Percentiles rank a stretch among this genome's conserved stretches.
phyloP scores from a whole-genome alignment of 129 eudicot species.

The Silybum marianum region DNA sequence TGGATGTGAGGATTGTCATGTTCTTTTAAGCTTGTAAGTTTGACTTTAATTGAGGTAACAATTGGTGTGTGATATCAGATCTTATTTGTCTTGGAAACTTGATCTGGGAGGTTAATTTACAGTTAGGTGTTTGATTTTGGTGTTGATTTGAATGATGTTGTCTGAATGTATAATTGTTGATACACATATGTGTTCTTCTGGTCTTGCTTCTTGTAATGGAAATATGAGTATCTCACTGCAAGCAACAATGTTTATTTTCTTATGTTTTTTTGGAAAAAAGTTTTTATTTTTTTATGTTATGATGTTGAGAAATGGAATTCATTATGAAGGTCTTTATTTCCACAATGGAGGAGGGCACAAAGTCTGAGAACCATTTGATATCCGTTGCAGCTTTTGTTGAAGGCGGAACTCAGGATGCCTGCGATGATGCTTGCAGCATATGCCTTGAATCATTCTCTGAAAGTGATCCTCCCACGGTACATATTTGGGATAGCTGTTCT shows the following conservation, averaged over 20 bases:
- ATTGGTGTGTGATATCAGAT: slow-evolving; percentile 15
- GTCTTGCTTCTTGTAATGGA: background rate
- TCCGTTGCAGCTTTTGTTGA: slow-evolving; percentile 96
- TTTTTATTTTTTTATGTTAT: background rate
- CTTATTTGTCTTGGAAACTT: slow-evolving; percentile 4
- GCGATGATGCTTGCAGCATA: slow-evolving; percentile 94
- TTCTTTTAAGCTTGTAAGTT: background rate
- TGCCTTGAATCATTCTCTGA: slow-evolving; percentile 84
- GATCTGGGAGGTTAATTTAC: slow-evolving; percentile 2
- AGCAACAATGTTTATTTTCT: background rate
- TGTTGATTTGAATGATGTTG: background rate
- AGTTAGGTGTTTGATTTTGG: no score
- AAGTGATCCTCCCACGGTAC: slow-evolving; percentile 86
- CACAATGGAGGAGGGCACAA: slow-evolving; percentile 59
- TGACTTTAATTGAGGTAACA: background rate
- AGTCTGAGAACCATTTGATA: slow-evolving; percentile 61
- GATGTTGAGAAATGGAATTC: slow-evolving; percentile 7
- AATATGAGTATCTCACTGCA: background rate
- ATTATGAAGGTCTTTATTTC: slow-evolving; percentile 37
- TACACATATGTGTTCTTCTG: background rate
- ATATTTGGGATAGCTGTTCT: background rate
- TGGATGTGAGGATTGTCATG: background rate
- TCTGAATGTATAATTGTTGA: slow-evolving; percentile 4
- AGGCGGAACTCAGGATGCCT: slow-evolving; percentile 91
- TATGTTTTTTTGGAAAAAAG: background rate